These are phyloP conservation scores for Hemisphaericaspora subhashii DNA, from an alignment of 1,139 yeast genomes.

Conservation along the genomic window DNA sequence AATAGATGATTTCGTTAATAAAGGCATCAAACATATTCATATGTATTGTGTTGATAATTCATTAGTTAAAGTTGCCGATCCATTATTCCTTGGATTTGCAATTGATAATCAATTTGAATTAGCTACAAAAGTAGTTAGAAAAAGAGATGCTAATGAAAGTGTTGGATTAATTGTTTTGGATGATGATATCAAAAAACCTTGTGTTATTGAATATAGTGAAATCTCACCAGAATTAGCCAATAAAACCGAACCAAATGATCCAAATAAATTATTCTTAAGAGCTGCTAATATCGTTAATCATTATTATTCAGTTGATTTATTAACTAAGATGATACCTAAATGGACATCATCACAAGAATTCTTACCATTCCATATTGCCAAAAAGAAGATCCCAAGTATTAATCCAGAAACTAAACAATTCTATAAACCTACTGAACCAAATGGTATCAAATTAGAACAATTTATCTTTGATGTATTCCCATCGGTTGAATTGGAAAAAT, in stretches of 20 bases:
- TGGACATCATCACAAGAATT: conserved; percentile 70
- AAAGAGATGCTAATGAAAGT: conserved; percentile 80
- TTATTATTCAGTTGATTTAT: conserved; percentile 79
- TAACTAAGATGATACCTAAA: conserved; percentile 55
- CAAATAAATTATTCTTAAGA: conserved; percentile 64
- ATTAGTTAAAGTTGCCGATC: conserved; percentile 92
- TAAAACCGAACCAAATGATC: conserved; percentile 49
- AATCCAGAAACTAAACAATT: conserved; percentile 48
- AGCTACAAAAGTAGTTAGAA: conserved; percentile 94
- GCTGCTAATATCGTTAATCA: conserved; percentile 98
- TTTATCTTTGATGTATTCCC: conserved; percentile 97
- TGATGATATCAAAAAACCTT: conserved; percentile 61
- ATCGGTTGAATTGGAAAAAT: conserved; percentile 64
- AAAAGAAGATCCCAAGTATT: conserved; percentile 76
- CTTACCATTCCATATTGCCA: conserved; percentile 92
- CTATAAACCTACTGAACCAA: conserved; percentile 67
- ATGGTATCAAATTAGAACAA: conserved; percentile 94
- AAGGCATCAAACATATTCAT: conserved; percentile 85
- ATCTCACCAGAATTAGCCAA: conserved; percentile 73
- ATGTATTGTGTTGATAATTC: conserved; percentile 97
- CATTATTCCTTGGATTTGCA: conserved; percentile 86
- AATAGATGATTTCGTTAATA: conserved; percentile 63
- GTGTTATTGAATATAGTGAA: conserved; percentile 95
- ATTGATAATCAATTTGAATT: conserved; percentile 63
- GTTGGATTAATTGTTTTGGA: conserved; percentile 90